Evolutionary conservation across 192 early-diverging fungal species (phyloP), one percentile per base, ranked within the genome.

Genomic region (Coemansia furcata): DNA sequence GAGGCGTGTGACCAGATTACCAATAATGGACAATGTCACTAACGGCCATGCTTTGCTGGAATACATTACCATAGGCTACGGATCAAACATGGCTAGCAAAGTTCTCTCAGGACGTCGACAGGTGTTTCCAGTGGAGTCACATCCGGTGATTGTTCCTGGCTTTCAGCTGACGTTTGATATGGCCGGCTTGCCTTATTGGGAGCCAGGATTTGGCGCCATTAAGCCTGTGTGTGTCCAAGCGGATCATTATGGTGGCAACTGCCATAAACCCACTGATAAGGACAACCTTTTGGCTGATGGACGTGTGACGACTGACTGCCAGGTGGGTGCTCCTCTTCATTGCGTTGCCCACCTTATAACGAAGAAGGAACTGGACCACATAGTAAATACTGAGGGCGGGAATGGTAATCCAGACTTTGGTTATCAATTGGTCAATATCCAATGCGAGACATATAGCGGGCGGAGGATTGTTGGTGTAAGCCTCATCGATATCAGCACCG

Each of bases 151-250:
- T 40, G 75, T 83, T 17, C 66, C 66, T 3, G 76, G 67, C 6
- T 83, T 77, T 40, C 72, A 77, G 66, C 61, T 83, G 26, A 83
- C 80, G 10, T 83, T 77, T 50, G 80, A 83, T 44, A 77, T 77
- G 74, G 68, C 65, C 7, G 80, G 80, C 1, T 23, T 82, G 4
- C 80, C 80, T 15, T 82, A 82, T 49, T 67, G 69, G 62, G 80
- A 82, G 69, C 80, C 80, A n/a, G 74, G 74, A 5, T 82, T 82
- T 60, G 80, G 74, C 26, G 55, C 69, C 11, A 76, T 82, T 63
- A n/a, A 59, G 39, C 69, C 62, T 2, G 65, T 76, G 5, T 38
- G 58, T 12, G 2, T 36, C 35, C 30, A 36, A 15, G 14, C 14
- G 2, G 14, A 57, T 3, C 2, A 23, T 15, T 33, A 12, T 14